phyloP scores from a whole-genome alignment of 2,329 filamentous ascomycete species.

The Fusarium mangiferae region DNA sequence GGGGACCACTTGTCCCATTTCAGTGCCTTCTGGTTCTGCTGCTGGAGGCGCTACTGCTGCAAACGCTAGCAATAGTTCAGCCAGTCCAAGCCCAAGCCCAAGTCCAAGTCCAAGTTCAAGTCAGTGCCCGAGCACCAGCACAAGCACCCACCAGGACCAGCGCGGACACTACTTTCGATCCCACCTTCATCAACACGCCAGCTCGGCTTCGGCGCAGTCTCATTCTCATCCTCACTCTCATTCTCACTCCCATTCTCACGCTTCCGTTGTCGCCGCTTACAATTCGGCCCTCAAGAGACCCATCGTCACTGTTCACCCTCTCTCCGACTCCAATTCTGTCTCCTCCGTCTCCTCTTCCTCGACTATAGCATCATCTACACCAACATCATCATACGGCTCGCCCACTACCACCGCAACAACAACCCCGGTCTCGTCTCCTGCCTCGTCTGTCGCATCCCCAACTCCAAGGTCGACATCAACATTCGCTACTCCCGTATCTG shows the following conservation, averaged over 20 bases:
- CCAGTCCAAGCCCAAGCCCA: background rate
- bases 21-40: constrained; percentile 10
- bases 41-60: constrained; percentile 13
- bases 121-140: constrained; percentile 1
- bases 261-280: constrained; percentile 34
- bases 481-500: constrained; percentile 30
- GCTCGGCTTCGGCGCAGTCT: constrained; percentile 26
- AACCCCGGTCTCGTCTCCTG: constrained; percentile 35
- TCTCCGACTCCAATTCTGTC: constrained; percentile 36
- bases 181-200: constrained; percentile 36
- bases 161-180: constrained; percentile 38
- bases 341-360: constrained; percentile 32
- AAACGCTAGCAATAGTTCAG: constrained; percentile 12
- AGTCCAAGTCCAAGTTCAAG: background rate
- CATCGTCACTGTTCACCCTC: constrained; percentile 32
- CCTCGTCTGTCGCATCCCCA: constrained; percentile 32
- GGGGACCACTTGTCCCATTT: constrained; percentile 17
- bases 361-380: constrained; percentile 31
- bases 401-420: constrained; percentile 28
- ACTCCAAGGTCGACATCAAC: constrained; percentile 34
- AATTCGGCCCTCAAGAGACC: constrained; percentile 39
- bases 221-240: background rate
- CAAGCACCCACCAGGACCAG: constrained; percentile 4
- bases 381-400: constrained; percentile 29
- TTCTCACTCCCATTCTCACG: constrained; percentile 20